These are phyloP conservation scores for Paracoccidioides lutzii DNA, from an alignment of 2,329 filamentous ascomycete genomes.

Conservation along the genomic window DNA sequence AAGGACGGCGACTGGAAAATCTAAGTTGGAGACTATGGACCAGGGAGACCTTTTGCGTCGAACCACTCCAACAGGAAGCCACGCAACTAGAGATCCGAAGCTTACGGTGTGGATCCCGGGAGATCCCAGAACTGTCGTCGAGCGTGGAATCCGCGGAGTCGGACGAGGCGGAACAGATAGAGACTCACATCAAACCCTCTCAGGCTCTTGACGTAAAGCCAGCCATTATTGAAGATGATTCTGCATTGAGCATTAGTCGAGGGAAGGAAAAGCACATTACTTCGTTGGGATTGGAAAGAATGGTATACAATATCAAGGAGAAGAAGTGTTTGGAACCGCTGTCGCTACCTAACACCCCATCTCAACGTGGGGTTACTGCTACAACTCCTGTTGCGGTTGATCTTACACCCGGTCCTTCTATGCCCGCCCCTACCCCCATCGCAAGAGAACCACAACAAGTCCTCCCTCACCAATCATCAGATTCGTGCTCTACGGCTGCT, in stretches of 20 bases:
- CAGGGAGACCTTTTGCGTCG: conserved; percentile 80
- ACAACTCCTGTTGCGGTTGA: conserved; percentile 29
- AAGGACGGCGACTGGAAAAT: conserved; percentile 86
- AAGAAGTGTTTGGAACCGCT: conserved; percentile 51
- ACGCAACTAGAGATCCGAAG: conserved; percentile 30
- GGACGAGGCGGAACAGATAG: conserved; percentile 45
- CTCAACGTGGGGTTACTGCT: conserved; percentile 8
- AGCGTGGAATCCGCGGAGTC: conserved; percentile 60
- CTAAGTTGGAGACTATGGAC: conserved; percentile 94
- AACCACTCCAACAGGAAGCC: conserved; percentile 39
- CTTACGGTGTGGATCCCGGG: conserved; percentile 33
- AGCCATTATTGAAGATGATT: conserved; percentile 39
- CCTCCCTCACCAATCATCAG: conserved; percentile 35
- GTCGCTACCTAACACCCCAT: conserved; percentile 32
- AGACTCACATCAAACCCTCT: conserved; percentile 43
- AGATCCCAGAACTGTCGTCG: conserved; percentile 59
- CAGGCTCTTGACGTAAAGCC: conserved; percentile 53
- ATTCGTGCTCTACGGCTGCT: conserved; percentile 49
- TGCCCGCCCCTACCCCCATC: conserved; percentile 27
- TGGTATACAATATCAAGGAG: conserved; percentile 84
- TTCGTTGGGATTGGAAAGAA: conserved; percentile 83
- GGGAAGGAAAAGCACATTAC: conserved; percentile 78
- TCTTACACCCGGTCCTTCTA: conserved; percentile 32
- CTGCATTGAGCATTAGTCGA: conserved; percentile 52
- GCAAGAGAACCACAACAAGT: conserved; percentile 22